Evolutionary conservation across 169 alveolate species (phyloP), one percentile per base, ranked within the genome.

Genomic region (Theileria sp.): DNA sequence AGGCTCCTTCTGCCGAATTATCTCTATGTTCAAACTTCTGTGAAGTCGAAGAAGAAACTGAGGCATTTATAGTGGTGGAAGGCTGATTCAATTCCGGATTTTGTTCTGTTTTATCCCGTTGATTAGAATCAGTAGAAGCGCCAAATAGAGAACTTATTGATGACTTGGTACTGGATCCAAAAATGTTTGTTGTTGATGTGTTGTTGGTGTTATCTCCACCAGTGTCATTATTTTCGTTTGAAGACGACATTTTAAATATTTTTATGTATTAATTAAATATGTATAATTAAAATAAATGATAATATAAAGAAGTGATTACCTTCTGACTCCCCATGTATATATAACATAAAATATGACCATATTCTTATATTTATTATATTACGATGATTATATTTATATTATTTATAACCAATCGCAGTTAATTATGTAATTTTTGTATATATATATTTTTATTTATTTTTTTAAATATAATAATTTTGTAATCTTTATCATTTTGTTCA

Each of bases 131-230:
- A 13, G 54, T 44, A 13, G 54, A 44, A 44, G 67, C 15, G 0
- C 36, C 34, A 25, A 58, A 58, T 2, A 58, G 32, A 58, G 28
- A 25, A 66, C 75, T 66, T 13, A 66, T 66, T 34, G 75, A 66
- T 17, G 75, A 66, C 38, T 66, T 66, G 10, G 75, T 38, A 25
- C 75, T 66, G 30, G 75, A 66, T 25, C 75, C 75, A 17, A 66
- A 66, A 21, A 66, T 66, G n/a, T 66, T 66, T 34, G 75, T 25
- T 23, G 30, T 25, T 19, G 75, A 36, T 66, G 30, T 66, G 38
- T 25, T 66, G 60, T 25, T 34, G 34, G 10, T 17, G 15, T 8
- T 58, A 19, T 58, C 67, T 19, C n/a, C 17, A 58, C 36, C 26
- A 58, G 28, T 0, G 32, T 58, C 13, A 19, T 58, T 25, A 25